These are phyloP conservation scores for Dactylorhiza incarnata DNA, from an alignment of 106 monocot species.

Conservation along the genomic window DNA sequence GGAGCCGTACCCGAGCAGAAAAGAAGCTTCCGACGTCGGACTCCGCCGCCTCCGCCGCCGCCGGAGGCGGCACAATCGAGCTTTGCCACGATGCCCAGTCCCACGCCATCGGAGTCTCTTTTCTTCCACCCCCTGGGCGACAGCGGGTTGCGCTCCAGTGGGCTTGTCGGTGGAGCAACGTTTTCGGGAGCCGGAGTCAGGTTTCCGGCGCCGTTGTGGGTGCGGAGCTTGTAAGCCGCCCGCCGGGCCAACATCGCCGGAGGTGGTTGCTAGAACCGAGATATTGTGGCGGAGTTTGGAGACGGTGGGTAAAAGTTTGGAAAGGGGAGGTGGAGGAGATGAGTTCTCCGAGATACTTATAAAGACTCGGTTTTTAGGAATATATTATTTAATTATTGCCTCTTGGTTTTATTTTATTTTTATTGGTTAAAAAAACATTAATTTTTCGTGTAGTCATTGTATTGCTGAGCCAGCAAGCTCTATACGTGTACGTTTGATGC, in stretches of 20 bases:
- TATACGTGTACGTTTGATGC: no score
- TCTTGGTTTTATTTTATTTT: no score
- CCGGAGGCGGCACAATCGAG: constrained; percentile 21
- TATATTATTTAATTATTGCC: neutral
- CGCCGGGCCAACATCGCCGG: constrained; percentile 8
- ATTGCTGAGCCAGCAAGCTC: no score
- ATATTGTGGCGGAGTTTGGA: neutral
- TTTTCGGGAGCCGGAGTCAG: neutral
- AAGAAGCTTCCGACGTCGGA: neutral
- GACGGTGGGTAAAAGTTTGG: neutral
- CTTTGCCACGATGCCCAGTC: constrained; percentile 60
- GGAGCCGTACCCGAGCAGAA: constrained; percentile 4
- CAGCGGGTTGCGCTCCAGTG: constrained; percentile 45
- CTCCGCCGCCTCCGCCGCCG: neutral
- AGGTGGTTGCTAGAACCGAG: neutral
- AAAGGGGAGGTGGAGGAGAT: neutral
- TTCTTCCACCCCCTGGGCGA: constrained; percentile 69
- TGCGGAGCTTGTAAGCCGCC: constrained; percentile 3
- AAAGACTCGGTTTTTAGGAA: neutral
- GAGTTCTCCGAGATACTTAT: neutral
- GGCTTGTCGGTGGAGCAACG: constrained; percentile 48
- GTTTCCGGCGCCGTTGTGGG: constrained; percentile 10
- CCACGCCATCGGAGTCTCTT: constrained; percentile 68
- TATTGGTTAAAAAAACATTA: no score
- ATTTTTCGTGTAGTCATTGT: no score